Conservation (phyloP, 2,329 filamentous ascomycete species). For the Fusarium citri region DNA sequence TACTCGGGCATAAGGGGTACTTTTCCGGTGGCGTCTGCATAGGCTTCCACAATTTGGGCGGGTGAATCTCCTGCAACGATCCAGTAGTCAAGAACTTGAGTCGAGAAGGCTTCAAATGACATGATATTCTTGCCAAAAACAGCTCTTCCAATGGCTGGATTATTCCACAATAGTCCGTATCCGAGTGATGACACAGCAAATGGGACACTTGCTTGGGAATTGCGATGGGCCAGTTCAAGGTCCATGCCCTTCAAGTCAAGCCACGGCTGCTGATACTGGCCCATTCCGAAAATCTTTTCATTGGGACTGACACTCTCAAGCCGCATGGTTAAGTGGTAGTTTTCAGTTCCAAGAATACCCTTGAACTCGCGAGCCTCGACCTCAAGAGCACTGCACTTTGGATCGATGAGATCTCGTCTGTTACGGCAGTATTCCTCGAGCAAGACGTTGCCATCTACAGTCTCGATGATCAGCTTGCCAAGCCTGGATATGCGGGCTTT, state of each 20-base stretch:
- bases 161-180: constrained; percentile 76
- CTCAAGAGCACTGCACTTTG: constrained; percentile 68
- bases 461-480: constrained; percentile 49
- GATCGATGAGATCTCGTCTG: constrained; percentile 60
- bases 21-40: constrained; percentile 66
- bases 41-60: constrained; percentile 65
- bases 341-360: constrained; percentile 60
- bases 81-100: constrained; percentile 72
- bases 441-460: constrained; percentile 43
- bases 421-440: constrained; percentile 51
- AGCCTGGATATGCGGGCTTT: constrained; percentile 44
- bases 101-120: constrained; percentile 70
- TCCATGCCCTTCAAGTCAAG: constrained; percentile 73
- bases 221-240: constrained; percentile 73
- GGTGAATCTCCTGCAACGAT: constrained; percentile 69
- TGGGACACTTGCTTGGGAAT: constrained; percentile 73
- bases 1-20: constrained; percentile 77
- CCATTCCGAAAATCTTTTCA: constrained; percentile 76
- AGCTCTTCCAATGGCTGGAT: constrained; percentile 69
- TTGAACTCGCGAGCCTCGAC: constrained; percentile 69
- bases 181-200: constrained; percentile 70
- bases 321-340: constrained; percentile 68
- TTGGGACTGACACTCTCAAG: constrained; percentile 65
- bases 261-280: constrained; percentile 73
- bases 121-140: constrained; percentile 71